Conservation (phyloP, 2,329 filamentous ascomycete genomes). For the Seiridium cupressi region DNA sequence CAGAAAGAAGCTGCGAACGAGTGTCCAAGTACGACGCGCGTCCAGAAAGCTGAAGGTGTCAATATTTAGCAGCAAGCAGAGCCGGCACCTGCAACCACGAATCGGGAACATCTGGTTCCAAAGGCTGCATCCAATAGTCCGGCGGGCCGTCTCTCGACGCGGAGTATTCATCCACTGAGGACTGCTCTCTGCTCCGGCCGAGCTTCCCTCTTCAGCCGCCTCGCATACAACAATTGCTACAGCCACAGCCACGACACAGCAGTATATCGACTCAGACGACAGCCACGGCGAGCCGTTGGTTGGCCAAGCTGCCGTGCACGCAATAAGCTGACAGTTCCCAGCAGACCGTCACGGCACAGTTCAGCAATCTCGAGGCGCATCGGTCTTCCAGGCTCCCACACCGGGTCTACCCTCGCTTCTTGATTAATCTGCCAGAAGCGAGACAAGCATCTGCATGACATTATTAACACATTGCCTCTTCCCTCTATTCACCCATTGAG, state of each 20-base stretch:
- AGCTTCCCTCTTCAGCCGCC: background rate
- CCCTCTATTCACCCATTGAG: slow-evolving; percentile 19
- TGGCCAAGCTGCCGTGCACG: background rate
- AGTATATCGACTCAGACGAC: too few species aligned
- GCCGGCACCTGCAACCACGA: background rate
- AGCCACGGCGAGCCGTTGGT: too few species aligned
- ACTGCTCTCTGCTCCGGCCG: background rate
- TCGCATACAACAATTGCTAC: background rate
- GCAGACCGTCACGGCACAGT: slow-evolving; percentile 2
- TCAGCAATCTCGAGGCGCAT: slow-evolving; percentile 3
- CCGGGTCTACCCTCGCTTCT: background rate
- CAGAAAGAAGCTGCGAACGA: background rate
- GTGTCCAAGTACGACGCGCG: slow-evolving; percentile 3
- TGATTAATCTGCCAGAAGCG: slow-evolving; percentile 3
- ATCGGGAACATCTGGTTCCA: background rate
- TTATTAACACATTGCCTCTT: slow-evolving; percentile 9
- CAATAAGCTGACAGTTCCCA: slow-evolving; percentile 1
- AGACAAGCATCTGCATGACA: slow-evolving; percentile 9
- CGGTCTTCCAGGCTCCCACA: background rate
- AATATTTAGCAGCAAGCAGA: background rate
- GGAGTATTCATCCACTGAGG: background rate
- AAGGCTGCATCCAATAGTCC: slow-evolving; percentile 6
- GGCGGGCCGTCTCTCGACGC: background rate
- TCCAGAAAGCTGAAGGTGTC: slow-evolving; percentile 2
- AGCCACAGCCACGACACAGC: background rate